Evolutionary conservation across 306 rosid genomes (phyloP), one percentile per base, ranked within the genome.

Genomic region (Astragalus glycyphyllos): DNA sequence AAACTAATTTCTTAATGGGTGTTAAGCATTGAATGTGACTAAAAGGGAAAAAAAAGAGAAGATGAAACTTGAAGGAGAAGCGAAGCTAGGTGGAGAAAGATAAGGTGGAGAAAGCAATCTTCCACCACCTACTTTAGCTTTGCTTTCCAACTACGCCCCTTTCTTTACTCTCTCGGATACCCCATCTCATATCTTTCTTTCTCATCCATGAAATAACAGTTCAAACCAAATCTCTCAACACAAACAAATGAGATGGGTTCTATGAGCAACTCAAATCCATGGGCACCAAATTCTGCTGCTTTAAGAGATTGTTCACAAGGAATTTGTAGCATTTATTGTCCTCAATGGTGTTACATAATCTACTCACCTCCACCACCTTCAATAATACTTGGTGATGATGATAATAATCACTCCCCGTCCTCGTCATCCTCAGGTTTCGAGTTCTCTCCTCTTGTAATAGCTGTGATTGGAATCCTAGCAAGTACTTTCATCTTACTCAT

Each of bases 361-460:
- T 78, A 80, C 74, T 79, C 93, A 32, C 97, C 97, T 26, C 97
- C 97, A 0, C 90, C 91, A n/a, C 87, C 88, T 51, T 78, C 87
- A 23, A 35, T 72, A 26, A 46, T 62, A 23, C 53, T 72, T 1
- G 70, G 44, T 2, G 66, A 13, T 11, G 66, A 13, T 11, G 49
- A 8, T 4, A 59, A 44, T 1, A 64, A 47, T 5, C 23, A 51
- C n/a, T 3, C 4, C 48, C 8, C 41, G 41, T 42, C 48, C n/a
- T 42, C 48, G 3, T 42, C 48, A 42, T 42, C 48, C 3, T 42
- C 48, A 2, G 58, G 32, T n/a, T 82, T 87, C 1, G 61, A 88
- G 20, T 85, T 87, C 78, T 92, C 97, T 5, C 97, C 96, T 44
- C 92, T 92, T 44, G 72, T 92, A 7, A 84, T 89, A 0, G 94